Base-by-base conservation (phyloP, 495 filamentous ascomycete species). In the Neurospora sp. region DNA sequence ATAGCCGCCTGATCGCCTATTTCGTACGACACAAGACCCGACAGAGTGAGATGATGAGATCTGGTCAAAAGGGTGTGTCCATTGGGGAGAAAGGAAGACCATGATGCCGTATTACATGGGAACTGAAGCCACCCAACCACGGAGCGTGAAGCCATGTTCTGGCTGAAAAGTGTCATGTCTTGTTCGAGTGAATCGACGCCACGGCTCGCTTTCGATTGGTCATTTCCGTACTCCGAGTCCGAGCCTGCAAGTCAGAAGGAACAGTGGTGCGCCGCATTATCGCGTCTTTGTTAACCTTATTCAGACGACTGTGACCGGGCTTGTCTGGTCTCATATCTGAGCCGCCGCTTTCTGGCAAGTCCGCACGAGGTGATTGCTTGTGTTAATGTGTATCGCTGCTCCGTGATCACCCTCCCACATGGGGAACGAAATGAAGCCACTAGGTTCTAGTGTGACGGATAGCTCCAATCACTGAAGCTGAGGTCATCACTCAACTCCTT, bases 281-380 rank as follows among this genome's bases (percentile, higher is more conserved):
- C 70, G 70, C 73, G 70, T 71, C 68, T 61, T 65, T 65, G 22
- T 77, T 79, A 80, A 80, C 77, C 78, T 80, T 80, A 80, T 76
- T 76, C 75, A 78, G 74, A 80, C 78, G 77, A 78, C 78, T 65
- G 53, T 65, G 53, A 35, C 53, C 53, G 7, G 53, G 53, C 22
- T 65, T 65, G 27, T 17, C 12, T 65, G 45, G 45, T 68, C 44
- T 41, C 39, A 73, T 40, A 45, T 71, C 45, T 27, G 31, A 27
- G 27, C 35, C 70, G 37, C 45, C 31, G 31, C 31, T 22, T 73
- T 14, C 10, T 31, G 39, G 45, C 16, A 68, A 61, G 39, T 48
- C 22, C 10, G 39, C 39, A 61, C 17, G 45, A 70, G 69, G 69
- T 73, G 72, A 73, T 27, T 31, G 39, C 59, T 69, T 65, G 22